Conservation (phyloP, 768 basidiomycete genomes). For the Tylopilus rubrobrunneus region DNA sequence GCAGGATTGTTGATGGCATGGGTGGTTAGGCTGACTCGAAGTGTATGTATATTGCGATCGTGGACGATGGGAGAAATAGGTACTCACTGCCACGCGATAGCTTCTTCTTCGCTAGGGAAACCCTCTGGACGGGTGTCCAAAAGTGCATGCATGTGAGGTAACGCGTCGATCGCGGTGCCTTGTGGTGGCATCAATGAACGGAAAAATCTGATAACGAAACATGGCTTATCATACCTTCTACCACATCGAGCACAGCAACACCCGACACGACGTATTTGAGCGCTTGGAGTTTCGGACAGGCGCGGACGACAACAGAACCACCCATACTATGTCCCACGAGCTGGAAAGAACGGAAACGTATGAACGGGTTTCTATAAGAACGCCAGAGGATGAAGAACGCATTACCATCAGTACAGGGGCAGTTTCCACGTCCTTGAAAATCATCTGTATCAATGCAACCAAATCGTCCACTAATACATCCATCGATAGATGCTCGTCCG, state of each 20-base stretch:
- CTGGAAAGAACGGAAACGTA: slow-evolving; percentile 32
- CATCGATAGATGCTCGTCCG: slow-evolving; percentile 52
- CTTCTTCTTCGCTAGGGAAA: slow-evolving; percentile 80
- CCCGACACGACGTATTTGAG: slow-evolving; percentile 70
- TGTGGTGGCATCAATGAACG: neutral
- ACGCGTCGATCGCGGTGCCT: slow-evolving; percentile 92
- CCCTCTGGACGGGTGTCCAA: slow-evolving; percentile 82
- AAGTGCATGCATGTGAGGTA: slow-evolving; percentile 88
- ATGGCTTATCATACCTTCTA: slow-evolving; percentile 60
- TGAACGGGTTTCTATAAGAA: neutral
- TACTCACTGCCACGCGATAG: slow-evolving; percentile 94
- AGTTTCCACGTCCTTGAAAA: slow-evolving; percentile 61
- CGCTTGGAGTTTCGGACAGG: slow-evolving; percentile 63
- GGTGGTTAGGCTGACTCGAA: slow-evolving; percentile 57
- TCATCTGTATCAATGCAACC: slow-evolving; percentile 56
- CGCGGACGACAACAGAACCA: slow-evolving; percentile 79
- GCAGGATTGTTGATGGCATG: slow-evolving; percentile 75
- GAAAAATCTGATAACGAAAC: neutral
- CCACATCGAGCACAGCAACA: slow-evolving; percentile 81
- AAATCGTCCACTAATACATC: slow-evolving; percentile 72
- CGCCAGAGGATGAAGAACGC: neutral
- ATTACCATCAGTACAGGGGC: slow-evolving; percentile 74
- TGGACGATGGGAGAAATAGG: neutral
- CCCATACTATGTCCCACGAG: slow-evolving; percentile 97
- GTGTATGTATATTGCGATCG: neutral